Evolutionary conservation across 2,329 filamentous ascomycete species (phyloP), one percentile per base, ranked within the genome.

Genomic region (Colletotrichum viniferum): DNA sequence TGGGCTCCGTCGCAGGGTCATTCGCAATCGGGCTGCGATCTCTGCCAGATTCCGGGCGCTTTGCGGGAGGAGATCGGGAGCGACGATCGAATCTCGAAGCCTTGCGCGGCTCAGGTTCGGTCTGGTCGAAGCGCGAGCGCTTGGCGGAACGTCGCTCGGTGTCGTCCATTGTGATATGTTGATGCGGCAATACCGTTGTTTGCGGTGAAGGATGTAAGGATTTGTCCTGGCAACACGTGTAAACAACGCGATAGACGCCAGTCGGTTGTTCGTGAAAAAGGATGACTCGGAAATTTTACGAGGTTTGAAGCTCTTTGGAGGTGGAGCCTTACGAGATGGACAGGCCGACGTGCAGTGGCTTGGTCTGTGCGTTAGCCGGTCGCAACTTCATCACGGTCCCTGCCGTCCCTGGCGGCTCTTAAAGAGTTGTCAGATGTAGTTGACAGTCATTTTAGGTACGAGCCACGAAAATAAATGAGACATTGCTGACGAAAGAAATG

Each of bases 91-190:
- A 98, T 83, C 96, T 92, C 65, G 96, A 97, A 58, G 90, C 82
- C 79, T 92, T 90, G 81, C 93, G 93, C 73, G 94, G 92, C 81
- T 97, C 95, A 7, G 94, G 92, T 83, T 96, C 95, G 62, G 93
- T 97, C 85, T 97, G 95, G 83, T 98, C 96, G 85, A 98, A 98
- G 84, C 96, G 95, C 82, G 96, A 98, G 77, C 96, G 94, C 88
- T 98, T 98, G 76, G 89, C 87, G 76, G 88, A 88, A 77, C 92
- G 92, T 82, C 93, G 91, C 79, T 96, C 94, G 77, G 93, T 90
- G 81, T 97, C 95, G 79, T 94, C 92, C 95, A 98, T 87, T 70
- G 38, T 43, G 52, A 48, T 62, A 32, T 61, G 9, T 28, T 18
- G 18, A 24, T 36, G 56, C 21, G 21, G 9, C 52, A n/a, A 7